These are phyloP conservation scores for Stylosanthes scabra DNA, from an alignment of 331 rosid genomes.

Conservation along the genomic window DNA sequence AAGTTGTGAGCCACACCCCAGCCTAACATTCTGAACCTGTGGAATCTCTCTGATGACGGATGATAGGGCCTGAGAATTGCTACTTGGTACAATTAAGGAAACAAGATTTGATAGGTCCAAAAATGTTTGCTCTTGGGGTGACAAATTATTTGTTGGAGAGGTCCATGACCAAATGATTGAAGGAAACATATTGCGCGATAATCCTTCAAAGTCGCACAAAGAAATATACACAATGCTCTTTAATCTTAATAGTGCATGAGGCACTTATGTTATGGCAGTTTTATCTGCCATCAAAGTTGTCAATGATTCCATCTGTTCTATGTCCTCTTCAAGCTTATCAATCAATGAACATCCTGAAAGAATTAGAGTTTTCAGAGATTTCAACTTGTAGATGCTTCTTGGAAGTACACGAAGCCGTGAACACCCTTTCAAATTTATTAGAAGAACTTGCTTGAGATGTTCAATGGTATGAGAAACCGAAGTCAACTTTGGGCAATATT, in stretches of 20 bases:
- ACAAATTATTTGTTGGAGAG: constrained; percentile 28
- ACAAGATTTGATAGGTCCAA: constrained; percentile 2
- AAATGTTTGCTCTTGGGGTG: constrained; percentile 1
- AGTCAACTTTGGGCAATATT: constrained; percentile 17
- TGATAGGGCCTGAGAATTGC: constrained; percentile 6
- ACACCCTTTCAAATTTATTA: constrained; percentile 53
- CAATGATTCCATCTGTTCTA: constrained; percentile 55
- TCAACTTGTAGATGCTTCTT: constrained; percentile 36
- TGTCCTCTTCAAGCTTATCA: constrained; percentile 32
- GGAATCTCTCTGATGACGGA: not conserved
- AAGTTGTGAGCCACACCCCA: constrained; percentile 15
- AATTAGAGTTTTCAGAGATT: constrained; percentile 44
- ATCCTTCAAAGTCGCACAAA: constrained; percentile 39
- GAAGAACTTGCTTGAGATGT: constrained; percentile 29
- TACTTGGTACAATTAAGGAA: constrained; percentile 5
- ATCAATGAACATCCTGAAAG: constrained; percentile 53
- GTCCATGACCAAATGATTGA: constrained; percentile 46
- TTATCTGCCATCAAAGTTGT: constrained; percentile 39
- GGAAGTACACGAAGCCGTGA: constrained; percentile 37
- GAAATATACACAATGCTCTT: constrained; percentile 44
- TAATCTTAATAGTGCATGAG: constrained; percentile 29
- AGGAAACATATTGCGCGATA: constrained; percentile 33
- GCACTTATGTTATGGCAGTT: constrained; percentile 39
- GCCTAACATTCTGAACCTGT: constrained; percentile 4
- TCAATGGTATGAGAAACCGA: constrained; percentile 40